Conservation (phyloP, 1,139 yeast species). For the Taphrina betulina region DNA sequence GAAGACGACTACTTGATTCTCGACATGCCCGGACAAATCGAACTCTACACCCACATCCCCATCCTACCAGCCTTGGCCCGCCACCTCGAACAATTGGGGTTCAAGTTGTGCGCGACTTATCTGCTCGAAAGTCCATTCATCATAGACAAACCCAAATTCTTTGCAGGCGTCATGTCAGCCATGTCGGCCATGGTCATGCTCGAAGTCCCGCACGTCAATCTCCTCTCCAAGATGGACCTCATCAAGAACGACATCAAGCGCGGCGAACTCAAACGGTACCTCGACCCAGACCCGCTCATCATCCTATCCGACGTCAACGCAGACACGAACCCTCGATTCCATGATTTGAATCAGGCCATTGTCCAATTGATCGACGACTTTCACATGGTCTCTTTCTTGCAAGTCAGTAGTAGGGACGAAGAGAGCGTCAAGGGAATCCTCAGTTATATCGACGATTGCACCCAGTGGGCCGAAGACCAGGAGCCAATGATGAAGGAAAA, state of each 20-base stretch:
- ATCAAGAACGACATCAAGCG: constrained; percentile 67
- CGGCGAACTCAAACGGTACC: constrained; percentile 73
- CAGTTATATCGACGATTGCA: constrained; percentile 91
- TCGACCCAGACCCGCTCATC: constrained; percentile 87
- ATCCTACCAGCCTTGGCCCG: constrained; percentile 83
- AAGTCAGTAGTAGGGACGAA: constrained; percentile 78
- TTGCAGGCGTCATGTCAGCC: constrained; percentile 92
- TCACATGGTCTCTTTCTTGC: constrained; percentile 97
- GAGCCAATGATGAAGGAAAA: constrained; percentile 56
- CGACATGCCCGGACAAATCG: constrained; percentile 98
- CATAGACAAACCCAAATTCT: constrained; percentile 83
- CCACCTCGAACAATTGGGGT: constrained; percentile 77
- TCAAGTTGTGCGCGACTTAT: constrained; percentile 88
- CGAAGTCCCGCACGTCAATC: constrained; percentile 91
- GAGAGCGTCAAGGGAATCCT: constrained; percentile 78
- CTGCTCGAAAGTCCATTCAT: constrained; percentile 91
- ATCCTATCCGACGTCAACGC: constrained; percentile 55
- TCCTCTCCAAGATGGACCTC: constrained; percentile 67
- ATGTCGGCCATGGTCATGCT: constrained; percentile 97
- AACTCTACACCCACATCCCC: constrained; percentile 90
- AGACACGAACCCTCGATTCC: constrained; percentile 70
- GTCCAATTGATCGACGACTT: constrained; percentile 92
- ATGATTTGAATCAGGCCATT: constrained; percentile 71
- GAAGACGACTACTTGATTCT: constrained; percentile 84
- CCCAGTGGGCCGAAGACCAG: constrained; percentile 96